Evolutionary conservation across 2,329 filamentous ascomycete species (phyloP).

Genomic region (Monosporascus sp.): DNA sequence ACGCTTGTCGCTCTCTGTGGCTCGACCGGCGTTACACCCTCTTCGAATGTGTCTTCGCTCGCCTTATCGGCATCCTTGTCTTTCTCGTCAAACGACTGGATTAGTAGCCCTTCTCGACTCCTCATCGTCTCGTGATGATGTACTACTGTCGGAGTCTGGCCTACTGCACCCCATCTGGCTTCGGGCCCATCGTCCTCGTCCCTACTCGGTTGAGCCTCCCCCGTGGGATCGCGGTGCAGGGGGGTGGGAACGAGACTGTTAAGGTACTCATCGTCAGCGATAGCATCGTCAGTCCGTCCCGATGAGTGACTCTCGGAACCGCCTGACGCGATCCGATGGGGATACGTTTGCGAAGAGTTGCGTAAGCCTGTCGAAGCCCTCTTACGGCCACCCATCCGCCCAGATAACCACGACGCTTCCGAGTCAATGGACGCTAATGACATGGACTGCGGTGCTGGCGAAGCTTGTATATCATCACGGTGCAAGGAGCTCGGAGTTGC

Average conservation of each 20-base stretch:
- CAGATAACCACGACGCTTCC: slow-evolving; percentile 92
- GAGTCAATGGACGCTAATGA: slow-evolving; percentile 93
- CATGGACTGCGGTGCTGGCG: slow-evolving; percentile 63
- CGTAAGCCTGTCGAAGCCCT: slow-evolving; percentile 42
- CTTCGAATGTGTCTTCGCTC: slow-evolving; percentile 22
- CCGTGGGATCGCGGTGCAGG: slow-evolving; percentile 37
- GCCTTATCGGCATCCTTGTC: slow-evolving; percentile 27
- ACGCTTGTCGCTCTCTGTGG: slow-evolving; percentile 65
- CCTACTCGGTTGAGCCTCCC: slow-evolving; percentile 50
- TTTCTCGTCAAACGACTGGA: slow-evolving; percentile 37
- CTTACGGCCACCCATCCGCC: slow-evolving; percentile 48
- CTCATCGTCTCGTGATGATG: slow-evolving; percentile 39
- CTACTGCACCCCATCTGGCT: slow-evolving; percentile 48
- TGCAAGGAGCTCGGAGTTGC: slow-evolving; percentile 41
- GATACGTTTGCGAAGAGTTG: slow-evolving; percentile 29
- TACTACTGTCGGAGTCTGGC: slow-evolving; percentile 45
- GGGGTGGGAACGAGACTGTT: slow-evolving; percentile 40
- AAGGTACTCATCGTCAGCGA: slow-evolving; percentile 72
- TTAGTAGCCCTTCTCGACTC: slow-evolving; percentile 44
- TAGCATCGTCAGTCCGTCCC: slow-evolving; percentile 49
- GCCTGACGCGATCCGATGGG: slow-evolving; percentile 42
- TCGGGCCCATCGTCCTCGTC: slow-evolving; percentile 48
- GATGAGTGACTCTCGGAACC: slow-evolving; percentile 37
- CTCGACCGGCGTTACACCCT: slow-evolving; percentile 25
- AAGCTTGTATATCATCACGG: slow-evolving; percentile 37